A percentile compares a stretch with the other conserved stretches of the same genome.
phyloP scores from a whole-genome alignment of 1,284 basidiomycete species.

The Microbotryum intermedium region DNA sequence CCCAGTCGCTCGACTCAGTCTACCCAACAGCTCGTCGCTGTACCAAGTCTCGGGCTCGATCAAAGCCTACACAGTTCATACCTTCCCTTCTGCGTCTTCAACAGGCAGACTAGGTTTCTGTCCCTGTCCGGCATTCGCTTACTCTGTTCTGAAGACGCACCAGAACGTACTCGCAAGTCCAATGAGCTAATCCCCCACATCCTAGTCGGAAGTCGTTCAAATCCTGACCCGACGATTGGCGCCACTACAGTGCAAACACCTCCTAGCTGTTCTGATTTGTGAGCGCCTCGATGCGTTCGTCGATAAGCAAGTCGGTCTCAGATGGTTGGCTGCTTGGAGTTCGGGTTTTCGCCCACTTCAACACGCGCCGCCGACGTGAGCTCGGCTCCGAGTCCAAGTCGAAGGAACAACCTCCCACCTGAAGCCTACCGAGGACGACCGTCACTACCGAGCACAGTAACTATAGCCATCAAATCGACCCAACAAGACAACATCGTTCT shows the following conservation, averaged over 20 bases:
- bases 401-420: neutral
- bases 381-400: neutral
- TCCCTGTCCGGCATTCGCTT: constrained; percentile 18
- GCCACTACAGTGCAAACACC: constrained; percentile 20
- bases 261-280: constrained; percentile 15
- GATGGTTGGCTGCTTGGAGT: constrained; percentile 14
- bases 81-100: neutral
- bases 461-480: too few species aligned
- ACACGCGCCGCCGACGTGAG: too few species aligned
- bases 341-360: neutral
- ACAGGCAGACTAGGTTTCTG: constrained; percentile 9
- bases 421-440: too few species aligned
- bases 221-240: neutral
- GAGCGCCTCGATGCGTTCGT: neutral
- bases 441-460: too few species aligned
- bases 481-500: too few species aligned
- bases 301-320: constrained; percentile 10
- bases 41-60: constrained; percentile 20
- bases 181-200: neutral
- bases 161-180: constrained; percentile 4
- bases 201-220: neutral
- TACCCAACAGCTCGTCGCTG: constrained; percentile 4
- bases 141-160: neutral
- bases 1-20: constrained; percentile 7
- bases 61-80: constrained; percentile 8